phyloP scores from a whole-genome alignment of 805 yeast species.

The Starmerella powellii region DNA sequence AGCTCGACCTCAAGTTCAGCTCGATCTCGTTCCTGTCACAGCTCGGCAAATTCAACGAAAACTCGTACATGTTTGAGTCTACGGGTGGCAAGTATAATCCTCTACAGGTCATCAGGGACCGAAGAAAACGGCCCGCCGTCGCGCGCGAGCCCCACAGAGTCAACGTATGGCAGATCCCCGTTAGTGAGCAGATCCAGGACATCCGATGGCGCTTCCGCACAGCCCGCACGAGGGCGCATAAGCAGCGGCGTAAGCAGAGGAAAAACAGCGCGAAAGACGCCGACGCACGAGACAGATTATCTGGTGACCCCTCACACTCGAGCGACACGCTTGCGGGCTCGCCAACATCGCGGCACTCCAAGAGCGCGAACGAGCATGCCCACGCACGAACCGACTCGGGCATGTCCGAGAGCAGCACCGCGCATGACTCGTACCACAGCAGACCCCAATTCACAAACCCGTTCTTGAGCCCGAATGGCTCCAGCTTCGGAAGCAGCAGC shows the following conservation, averaged over 20 bases:
- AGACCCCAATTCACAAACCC: conserved; percentile 1
- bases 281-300: not conserved
- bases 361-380: no score
- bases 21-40: conserved; percentile 16
- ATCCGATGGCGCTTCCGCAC: conserved; percentile 16
- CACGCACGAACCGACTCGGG: no score
- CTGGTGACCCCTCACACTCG: no score
- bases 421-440: no score
- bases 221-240: conserved; percentile 7
- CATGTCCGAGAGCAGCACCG: no score
- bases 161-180: conserved; percentile 16
- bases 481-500: not conserved
- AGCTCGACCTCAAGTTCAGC: conserved; percentile 26
- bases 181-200: conserved; percentile 18
- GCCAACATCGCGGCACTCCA: no score
- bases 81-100: conserved; percentile 46
- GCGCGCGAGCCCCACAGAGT: not conserved
- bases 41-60: conserved; percentile 4
- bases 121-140: conserved; percentile 30
- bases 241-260: conserved; percentile 3
- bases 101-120: conserved; percentile 64
- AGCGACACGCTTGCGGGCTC: no score
- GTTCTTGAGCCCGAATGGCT: not conserved
- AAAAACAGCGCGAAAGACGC: not conserved
- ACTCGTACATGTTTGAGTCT: not conserved